Base-by-base conservation (phyloP, 306 rosid species). In the Hippophae rhamnoides region DNA sequence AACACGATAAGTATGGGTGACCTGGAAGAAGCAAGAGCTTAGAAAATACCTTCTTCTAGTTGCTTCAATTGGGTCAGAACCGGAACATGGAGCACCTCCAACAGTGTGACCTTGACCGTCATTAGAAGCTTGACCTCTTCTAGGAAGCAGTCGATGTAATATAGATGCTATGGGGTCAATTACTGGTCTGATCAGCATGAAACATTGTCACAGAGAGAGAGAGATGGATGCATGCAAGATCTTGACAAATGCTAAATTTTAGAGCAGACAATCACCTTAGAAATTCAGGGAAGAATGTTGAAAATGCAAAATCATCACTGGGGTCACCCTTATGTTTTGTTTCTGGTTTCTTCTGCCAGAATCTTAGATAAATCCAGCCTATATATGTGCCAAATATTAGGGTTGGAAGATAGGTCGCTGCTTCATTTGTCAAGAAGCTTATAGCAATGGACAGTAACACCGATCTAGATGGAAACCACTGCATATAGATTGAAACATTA, bases 301-400 rank as follows among this genome's bases (percentile, higher is more conserved):
- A 83, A 78, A 90, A 87, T 61, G 97, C 84, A 81, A 90, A 90
- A 74, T 87, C 97, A 64, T 85, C 92, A 78, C 90, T 90, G 31
- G 96, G 97, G 58, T 90, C 96, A 61, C 97, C 97, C 79, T 74
- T 85, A n/a, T 71, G 76, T 70, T 85, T 87, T 8, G 97, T 80
- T 67, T 90, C 97, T 61, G 76, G 86, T 68, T 84, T 87, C 76
- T 73, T 75, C 79, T 90, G 97, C 96, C 94, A 90, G 86, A 79
- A 84, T 80, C 97, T 90, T 63, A 87, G 97, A 82, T 90, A 90
- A 81, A 90, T 79, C 97, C 97, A 90, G 86, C 97, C 81, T 54
- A 70, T 70, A 69, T 90, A 90, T 26, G 92, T 79, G 61, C 97
- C 97, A 72, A 79, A 90, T 79, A 83, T 78, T 43, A 87, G 48